Evolutionary conservation across 257 asterid species (phyloP).

Genomic region (Solanum etuberosum): DNA sequence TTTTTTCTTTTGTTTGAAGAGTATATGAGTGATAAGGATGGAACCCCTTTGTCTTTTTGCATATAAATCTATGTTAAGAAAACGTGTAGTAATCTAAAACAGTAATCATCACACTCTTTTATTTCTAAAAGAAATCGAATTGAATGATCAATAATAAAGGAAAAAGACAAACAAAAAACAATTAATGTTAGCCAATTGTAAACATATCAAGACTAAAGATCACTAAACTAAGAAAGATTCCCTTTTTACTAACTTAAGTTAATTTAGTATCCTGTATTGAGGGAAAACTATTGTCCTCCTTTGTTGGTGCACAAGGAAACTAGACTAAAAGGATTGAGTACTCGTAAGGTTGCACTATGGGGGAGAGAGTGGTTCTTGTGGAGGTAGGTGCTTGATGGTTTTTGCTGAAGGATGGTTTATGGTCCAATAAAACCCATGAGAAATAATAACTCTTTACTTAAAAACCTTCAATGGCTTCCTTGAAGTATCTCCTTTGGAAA

Average conservation of each 20-base stretch:
- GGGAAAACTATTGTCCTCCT: background rate
- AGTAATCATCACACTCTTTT: background rate
- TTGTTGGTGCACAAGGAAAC: background rate
- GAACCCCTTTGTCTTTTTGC: background rate
- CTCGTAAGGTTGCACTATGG: background rate
- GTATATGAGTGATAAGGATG: background rate
- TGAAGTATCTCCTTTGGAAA: background rate
- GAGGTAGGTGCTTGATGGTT: background rate
- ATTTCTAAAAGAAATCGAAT: background rate
- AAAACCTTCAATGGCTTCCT: background rate
- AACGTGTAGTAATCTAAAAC: background rate
- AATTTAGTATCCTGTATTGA: background rate
- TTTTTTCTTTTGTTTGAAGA: background rate
- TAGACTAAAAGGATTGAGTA: background rate
- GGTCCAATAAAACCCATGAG: background rate
- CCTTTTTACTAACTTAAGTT: background rate
- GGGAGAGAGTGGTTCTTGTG: background rate
- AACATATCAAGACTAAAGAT: background rate
- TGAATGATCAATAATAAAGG: background rate
- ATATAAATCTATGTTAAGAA: no score
- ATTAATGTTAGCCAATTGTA: background rate
- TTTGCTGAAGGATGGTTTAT: background rate
- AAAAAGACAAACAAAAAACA: background rate
- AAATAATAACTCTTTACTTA: background rate
- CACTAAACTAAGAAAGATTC: background rate